Conservation (phyloP, 164 flowering plant species). For the Sedum album region DNA sequence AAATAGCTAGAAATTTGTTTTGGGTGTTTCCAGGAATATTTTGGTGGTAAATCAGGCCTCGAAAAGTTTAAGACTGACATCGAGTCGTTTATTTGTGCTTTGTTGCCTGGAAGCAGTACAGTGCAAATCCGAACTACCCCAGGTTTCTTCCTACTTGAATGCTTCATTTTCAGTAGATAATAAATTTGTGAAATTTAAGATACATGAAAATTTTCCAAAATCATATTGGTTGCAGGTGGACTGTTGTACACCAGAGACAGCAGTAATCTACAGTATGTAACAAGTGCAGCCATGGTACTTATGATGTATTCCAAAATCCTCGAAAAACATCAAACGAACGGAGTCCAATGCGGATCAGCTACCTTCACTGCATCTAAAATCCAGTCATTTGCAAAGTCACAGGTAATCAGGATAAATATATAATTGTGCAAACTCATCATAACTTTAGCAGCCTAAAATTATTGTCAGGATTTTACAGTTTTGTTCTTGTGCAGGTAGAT, state of each 20-base stretch:
- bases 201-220: background rate
- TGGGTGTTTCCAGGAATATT: conserved; percentile 35
- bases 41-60: conserved; percentile 36
- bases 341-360: conserved; percentile 54
- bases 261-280: conserved; percentile 57
- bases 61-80: conserved; percentile 39
- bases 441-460: background rate
- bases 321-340: conserved; percentile 18
- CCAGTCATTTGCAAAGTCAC: conserved; percentile 54
- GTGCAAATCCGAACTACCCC: conserved; percentile 58
- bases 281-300: conserved; percentile 46
- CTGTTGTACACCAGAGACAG: conserved; percentile 56
- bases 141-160: conserved; percentile 38
- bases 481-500: conserved; percentile 45
- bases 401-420: conserved; percentile 25
- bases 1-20: background rate
- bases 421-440: background rate
- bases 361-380: conserved; percentile 44
- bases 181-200: no score
- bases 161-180: background rate
- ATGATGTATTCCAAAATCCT: conserved; percentile 40
- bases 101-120: conserved; percentile 70
- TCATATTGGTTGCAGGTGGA: conserved; percentile 43
- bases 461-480: background rate
- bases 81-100: conserved; percentile 63